These are phyloP conservation scores for Fusarium anthophilum DNA, from an alignment of 2,329 filamentous ascomycete genomes.

Conservation along the genomic window DNA sequence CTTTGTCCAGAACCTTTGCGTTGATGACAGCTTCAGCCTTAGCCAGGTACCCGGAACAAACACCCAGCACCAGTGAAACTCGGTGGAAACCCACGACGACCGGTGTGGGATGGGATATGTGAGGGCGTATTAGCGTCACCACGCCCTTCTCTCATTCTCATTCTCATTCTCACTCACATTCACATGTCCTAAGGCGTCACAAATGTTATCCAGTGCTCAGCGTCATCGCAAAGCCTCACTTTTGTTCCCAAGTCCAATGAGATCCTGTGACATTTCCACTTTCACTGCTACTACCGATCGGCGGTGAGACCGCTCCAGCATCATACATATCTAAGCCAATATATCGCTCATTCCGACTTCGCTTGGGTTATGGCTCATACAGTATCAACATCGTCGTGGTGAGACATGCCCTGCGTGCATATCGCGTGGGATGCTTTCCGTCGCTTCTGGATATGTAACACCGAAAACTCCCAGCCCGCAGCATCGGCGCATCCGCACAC, in stretches of 20 bases:
- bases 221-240: conserved; percentile 7
- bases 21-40: not conserved
- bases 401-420: conserved; percentile 11
- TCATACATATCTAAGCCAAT: not conserved
- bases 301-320: not conserved
- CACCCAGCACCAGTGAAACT: not conserved
- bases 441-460: conserved; percentile 3
- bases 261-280: not conserved
- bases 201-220: not conserved
- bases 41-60: not conserved
- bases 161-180: not conserved
- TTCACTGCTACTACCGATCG: not conserved
- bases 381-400: not conserved
- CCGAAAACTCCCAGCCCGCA: conserved; percentile 2
- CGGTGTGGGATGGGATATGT: not conserved
- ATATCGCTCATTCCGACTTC: conserved; percentile 9
- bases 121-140: not conserved
- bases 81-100: not conserved
- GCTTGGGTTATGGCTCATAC: not conserved
- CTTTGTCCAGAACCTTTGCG: not conserved
- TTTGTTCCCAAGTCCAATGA: not conserved
- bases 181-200: not conserved
- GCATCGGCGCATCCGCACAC: conserved; percentile 6
- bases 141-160: not conserved
- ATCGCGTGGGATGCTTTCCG: conserved; percentile 16